A percentile compares a stretch with the other conserved stretches of the same genome.
These are phyloP conservation scores for Leccinellum luteum DNA, from an alignment of 768 basidiomycete genomes.

Conservation along the genomic window DNA sequence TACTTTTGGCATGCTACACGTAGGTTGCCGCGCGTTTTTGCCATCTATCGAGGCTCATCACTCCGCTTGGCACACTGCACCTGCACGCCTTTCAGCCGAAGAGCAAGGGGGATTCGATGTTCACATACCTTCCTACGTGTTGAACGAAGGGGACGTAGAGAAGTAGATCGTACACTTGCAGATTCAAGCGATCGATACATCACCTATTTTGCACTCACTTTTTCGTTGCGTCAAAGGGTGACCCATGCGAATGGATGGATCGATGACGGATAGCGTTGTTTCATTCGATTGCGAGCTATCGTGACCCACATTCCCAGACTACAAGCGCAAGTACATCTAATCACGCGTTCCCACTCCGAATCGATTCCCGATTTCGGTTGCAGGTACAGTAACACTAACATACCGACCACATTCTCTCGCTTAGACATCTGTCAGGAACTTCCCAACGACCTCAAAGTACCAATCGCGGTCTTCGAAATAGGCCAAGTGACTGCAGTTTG, in stretches of 20 bases:
- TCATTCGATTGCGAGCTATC: too few species aligned
- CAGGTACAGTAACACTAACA: too few species aligned
- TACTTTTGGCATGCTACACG: constrained; percentile 87
- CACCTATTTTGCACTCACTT: background rate
- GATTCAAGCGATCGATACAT: background rate
- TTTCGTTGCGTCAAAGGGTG: background rate
- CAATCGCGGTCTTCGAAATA: background rate
- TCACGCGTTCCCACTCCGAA: too few species aligned
- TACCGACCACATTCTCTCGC: too few species aligned
- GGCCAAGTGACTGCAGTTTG: background rate
- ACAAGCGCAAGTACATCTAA: too few species aligned
- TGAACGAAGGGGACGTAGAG: background rate
- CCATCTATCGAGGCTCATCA: background rate
- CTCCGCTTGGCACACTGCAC: background rate
- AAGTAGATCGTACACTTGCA: background rate
- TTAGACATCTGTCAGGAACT: background rate
- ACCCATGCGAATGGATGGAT: background rate
- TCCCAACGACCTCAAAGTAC: background rate
- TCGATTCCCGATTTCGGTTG: too few species aligned
- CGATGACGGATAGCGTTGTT: background rate
- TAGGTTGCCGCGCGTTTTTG: constrained; percentile 38
- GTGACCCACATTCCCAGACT: too few species aligned
- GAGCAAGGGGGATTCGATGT: constrained; percentile 54
- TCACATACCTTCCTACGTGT: constrained; percentile 22
- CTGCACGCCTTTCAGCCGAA: constrained; percentile 49